Percentiles rank a stretch among this genome's conserved stretches.
Conservation (phyloP, 2,329 filamentous ascomycete genomes). For the Botrytis byssoidea region DNA sequence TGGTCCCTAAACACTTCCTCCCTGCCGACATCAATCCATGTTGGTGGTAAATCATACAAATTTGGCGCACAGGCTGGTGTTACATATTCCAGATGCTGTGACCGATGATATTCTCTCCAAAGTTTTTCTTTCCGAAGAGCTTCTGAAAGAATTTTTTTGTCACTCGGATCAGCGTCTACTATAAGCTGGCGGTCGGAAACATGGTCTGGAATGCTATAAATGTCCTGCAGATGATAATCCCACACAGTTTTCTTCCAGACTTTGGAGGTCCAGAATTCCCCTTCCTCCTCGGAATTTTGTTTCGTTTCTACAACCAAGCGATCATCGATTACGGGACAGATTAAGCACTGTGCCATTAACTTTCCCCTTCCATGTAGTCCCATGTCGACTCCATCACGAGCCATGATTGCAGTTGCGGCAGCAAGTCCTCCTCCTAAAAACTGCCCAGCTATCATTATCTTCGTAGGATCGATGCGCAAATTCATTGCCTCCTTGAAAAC, state of each 20-base stretch:
- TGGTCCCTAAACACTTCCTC: constrained; percentile 42
- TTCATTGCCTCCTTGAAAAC: not conserved
- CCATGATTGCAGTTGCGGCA: constrained; percentile 52
- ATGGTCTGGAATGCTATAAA: not conserved
- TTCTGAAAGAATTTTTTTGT: not conserved
- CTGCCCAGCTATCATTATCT: constrained; percentile 54
- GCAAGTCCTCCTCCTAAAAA: constrained; percentile 58
- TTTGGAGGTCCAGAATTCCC: constrained; percentile 36
- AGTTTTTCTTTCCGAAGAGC: constrained; percentile 27
- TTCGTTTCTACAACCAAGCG: constrained; percentile 37
- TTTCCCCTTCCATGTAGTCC: constrained; percentile 33
- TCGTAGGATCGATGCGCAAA: constrained; percentile 46
- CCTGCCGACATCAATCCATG: constrained; percentile 41
- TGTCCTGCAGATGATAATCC: constrained; percentile 38
- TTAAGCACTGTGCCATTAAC: constrained; percentile 42
- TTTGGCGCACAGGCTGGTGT: constrained; percentile 38
- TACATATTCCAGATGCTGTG: constrained; percentile 37
- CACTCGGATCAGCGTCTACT: not conserved
- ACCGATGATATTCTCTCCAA: constrained; percentile 24
- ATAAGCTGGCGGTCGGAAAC: not conserved
- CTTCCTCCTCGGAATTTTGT: constrained; percentile 37
- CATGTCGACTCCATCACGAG: constrained; percentile 34
- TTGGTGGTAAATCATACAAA: constrained; percentile 37
- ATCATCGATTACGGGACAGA: constrained; percentile 47
- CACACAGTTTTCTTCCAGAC: constrained; percentile 37